Evolutionary conservation across 805 yeast species (phyloP).

Genomic region (Zygosaccharomyces pseudorouxii): DNA sequence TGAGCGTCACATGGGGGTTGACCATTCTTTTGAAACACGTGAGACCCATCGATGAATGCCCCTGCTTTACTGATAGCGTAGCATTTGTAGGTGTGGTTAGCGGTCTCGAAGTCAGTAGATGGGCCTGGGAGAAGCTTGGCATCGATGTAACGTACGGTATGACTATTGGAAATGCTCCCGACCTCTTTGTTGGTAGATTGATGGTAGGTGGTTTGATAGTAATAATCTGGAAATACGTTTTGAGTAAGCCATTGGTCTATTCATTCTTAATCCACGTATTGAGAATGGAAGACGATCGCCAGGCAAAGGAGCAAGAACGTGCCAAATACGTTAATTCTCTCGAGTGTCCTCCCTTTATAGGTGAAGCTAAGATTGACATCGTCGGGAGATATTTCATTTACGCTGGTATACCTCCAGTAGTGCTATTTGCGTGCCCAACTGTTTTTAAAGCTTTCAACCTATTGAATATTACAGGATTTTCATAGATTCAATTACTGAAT

Average conservation of each 20-base stretch:
- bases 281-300: conserved; percentile 24
- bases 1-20: conserved; percentile 41
- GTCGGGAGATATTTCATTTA: conserved; percentile 74
- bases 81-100: conserved; percentile 85
- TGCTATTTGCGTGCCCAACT: conserved; percentile 38
- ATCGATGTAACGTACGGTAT: conserved; percentile 14
- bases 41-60: conserved; percentile 87
- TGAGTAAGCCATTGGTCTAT: conserved; percentile 64
- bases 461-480: background rate
- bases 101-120: conserved; percentile 66
- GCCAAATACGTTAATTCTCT: conserved; percentile 27
- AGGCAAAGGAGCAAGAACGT: conserved; percentile 22
- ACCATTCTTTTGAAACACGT: conserved; percentile 64
- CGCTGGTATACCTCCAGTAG: conserved; percentile 67
- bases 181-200: conserved; percentile 46
- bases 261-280: conserved; percentile 37
- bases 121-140: conserved; percentile 37
- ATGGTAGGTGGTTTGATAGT: conserved; percentile 59
- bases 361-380: conserved; percentile 70
- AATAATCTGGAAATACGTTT: conserved; percentile 61
- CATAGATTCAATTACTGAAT: background rate
- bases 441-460: conserved; percentile 14
- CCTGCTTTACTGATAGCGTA: conserved; percentile 92
- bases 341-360: conserved; percentile 46
- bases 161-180: conserved; percentile 36